These are phyloP conservation scores for Xylaria digitata DNA, from an alignment of 2,329 filamentous ascomycete species.

Conservation along the genomic window DNA sequence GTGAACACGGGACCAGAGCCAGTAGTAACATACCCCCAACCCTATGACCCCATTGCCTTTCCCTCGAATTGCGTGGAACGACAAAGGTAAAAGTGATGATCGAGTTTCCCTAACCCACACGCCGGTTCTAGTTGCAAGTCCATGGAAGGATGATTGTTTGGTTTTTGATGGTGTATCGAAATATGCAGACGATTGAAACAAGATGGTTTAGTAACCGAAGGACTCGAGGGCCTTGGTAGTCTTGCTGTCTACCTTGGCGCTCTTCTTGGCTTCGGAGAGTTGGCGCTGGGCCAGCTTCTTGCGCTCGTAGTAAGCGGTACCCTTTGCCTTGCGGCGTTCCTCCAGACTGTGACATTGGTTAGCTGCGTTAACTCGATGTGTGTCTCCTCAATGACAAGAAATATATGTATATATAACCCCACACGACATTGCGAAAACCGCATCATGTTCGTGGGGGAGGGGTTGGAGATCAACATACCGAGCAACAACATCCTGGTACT, in stretches of 20 bases:
- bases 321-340: conserved; percentile 99
- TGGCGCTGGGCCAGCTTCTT: conserved; percentile 97
- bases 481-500: conserved; percentile 99
- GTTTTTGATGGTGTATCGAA: conserved; percentile 47
- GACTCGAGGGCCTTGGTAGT: conserved; percentile 87
- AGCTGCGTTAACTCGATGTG: conserved; percentile 4
- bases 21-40: conserved; percentile 46
- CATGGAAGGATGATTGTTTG: conserved; percentile 47
- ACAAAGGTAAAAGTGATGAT: conserved; percentile 52
- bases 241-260: conserved; percentile 86
- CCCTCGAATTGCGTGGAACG: conserved; percentile 49
- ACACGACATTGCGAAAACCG: background rate
- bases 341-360: conserved; percentile 77
- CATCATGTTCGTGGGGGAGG: background rate
- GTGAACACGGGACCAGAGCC: conserved; percentile 52
- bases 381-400: background rate
- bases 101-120: conserved; percentile 52
- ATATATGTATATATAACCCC: background rate
- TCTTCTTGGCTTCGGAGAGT: conserved; percentile 92
- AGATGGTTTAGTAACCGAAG: conserved; percentile 82
- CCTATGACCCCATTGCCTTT: conserved; percentile 49
- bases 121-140: conserved; percentile 53
- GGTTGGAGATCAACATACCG: conserved; percentile 72
- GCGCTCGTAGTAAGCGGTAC: conserved; percentile 98
- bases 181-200: conserved; percentile 48